Evolutionary conservation across 768 basidiomycete species (phyloP), one percentile per base, ranked within the genome.

Genomic region (Agrocybe praecox): DNA sequence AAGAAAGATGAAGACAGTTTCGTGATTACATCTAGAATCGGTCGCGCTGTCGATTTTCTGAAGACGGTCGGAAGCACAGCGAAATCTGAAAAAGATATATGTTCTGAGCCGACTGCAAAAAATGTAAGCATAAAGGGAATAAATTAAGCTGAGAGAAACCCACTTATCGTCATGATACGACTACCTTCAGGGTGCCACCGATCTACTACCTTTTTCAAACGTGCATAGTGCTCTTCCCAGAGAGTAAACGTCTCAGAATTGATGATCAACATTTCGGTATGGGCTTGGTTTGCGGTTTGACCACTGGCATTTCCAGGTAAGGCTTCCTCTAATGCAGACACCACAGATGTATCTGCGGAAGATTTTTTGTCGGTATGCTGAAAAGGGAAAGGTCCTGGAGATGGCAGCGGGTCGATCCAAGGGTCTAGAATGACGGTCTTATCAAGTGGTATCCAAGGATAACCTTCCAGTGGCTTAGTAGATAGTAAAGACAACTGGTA

Each of bases 221-320:
- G 76, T 29, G 73, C 68, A 64, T 90, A 93, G 67, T 94, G 91
- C 46, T 80, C 79, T 46, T 81, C 80, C 92, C 92, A 94, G 2
- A 92, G 74, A 1, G 91, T 90, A 65, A 94, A 94, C 0, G 70
- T 75, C 65, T 91, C 86, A 17, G 90, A 89, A 65, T 91, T 91
- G 62, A 95, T 82, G 14, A 92, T 82, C 46, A 91, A 67, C 62
- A 89, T 69, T 44, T 67, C 72, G 1, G 79, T 80, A 21, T 67
- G 63, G 7, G 46, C 46, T 33, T 51, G 14, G 4, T 49, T 33
- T 5, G 42, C 53, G 6, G 36, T 44, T 12, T 43, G 15, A 8
- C n/a, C 36, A 11, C 8, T 7, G n/a, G 29, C 46, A 18, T 47
- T 23, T 22, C 17, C 34, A 6, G 22, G 22, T 19, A 29, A 12